Evolutionary conservation across 202 grass and related monocot genomes (phyloP).

Genomic region (Dendrocalamus latiflorus): DNA sequence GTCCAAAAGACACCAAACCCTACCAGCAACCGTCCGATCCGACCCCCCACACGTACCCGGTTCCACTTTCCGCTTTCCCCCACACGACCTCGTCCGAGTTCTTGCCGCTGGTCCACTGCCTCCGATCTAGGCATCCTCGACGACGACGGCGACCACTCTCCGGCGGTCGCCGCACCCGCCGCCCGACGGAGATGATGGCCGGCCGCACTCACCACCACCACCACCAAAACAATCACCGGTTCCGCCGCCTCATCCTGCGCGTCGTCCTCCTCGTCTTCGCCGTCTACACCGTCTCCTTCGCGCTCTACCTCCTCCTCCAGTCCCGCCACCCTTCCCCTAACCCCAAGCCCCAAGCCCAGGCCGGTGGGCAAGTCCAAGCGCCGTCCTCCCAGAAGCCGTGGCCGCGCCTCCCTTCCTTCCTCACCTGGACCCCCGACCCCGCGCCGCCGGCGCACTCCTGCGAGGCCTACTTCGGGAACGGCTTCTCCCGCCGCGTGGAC

Average conservation of each 20-base stretch:
- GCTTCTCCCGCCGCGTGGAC: conserved; percentile 64
- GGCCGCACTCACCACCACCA: conserved; percentile 21
- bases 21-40: conserved; percentile 1
- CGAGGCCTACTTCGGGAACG: conserved; percentile 92
- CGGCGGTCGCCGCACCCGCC: conserved; percentile 12
- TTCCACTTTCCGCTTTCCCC: background rate
- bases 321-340: conserved; percentile 8
- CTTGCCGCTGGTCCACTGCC: background rate
- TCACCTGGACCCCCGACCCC: conserved; percentile 49
- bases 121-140: conserved; percentile 26
- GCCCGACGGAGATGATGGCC: conserved; percentile 21
- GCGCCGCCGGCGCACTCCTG: conserved; percentile 51
- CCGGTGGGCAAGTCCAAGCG: background rate
- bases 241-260: conserved; percentile 42
- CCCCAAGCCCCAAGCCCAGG: background rate
- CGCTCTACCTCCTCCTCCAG: conserved; percentile 64
- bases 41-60: background rate
- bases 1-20: background rate
- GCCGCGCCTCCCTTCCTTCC: conserved; percentile 70
- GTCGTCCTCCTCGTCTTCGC: conserved; percentile 59
- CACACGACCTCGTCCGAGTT: background rate
- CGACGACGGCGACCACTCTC: background rate
- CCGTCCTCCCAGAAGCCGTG: conserved; percentile 55
- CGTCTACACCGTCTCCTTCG: conserved; percentile 53
- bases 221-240: conserved; percentile 4